Evolutionary conservation across 2,329 filamentous ascomycete genomes (phyloP).

Genomic region (Trichophyton mentagrophytes): DNA sequence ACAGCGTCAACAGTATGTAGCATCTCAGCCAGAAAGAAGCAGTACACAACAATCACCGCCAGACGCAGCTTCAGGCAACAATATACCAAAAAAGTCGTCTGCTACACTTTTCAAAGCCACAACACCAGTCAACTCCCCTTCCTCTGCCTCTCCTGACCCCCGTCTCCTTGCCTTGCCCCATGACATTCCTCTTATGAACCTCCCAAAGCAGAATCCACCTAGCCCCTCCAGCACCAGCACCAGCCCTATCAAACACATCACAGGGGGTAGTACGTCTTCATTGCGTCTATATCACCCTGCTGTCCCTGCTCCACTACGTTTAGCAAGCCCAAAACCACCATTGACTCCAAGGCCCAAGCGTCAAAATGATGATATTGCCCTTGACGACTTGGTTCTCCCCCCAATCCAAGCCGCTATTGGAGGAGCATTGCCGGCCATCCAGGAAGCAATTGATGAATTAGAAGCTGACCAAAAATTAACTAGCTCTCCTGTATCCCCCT

Average conservation of each 20-base stretch:
- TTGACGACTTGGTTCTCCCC: neutral
- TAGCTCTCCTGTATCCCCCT: slow-evolving; percentile 18
- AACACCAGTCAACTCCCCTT: neutral
- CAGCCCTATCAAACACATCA: neutral
- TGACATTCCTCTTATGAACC: neutral
- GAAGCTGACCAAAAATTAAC: slow-evolving; percentile 16
- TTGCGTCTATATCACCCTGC: neutral
- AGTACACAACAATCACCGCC: neutral
- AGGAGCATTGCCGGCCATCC: slow-evolving; percentile 8
- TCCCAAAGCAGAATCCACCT: neutral
- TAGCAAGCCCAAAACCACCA: slow-evolving; percentile 13
- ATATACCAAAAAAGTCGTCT: neutral
- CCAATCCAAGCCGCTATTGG: neutral
- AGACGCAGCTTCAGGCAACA: neutral
- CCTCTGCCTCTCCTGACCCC: neutral
- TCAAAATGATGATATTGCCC: slow-evolving; percentile 5
- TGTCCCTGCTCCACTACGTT: slow-evolving; percentile 11
- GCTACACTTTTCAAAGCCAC: neutral
- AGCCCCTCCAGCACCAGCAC: neutral
- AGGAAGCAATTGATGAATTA: slow-evolving; percentile 16
- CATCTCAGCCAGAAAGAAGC: neutral
- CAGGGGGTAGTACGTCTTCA: neutral
- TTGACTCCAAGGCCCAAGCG: neutral
- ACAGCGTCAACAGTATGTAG: slow-evolving; percentile 27
- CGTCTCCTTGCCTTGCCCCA: slow-evolving; percentile 4